Percentiles rank a stretch among this genome's conserved stretches.
Evolutionary conservation across 2,329 filamentous ascomycete species (phyloP).

Genomic region (Diaporthe destruens): DNA sequence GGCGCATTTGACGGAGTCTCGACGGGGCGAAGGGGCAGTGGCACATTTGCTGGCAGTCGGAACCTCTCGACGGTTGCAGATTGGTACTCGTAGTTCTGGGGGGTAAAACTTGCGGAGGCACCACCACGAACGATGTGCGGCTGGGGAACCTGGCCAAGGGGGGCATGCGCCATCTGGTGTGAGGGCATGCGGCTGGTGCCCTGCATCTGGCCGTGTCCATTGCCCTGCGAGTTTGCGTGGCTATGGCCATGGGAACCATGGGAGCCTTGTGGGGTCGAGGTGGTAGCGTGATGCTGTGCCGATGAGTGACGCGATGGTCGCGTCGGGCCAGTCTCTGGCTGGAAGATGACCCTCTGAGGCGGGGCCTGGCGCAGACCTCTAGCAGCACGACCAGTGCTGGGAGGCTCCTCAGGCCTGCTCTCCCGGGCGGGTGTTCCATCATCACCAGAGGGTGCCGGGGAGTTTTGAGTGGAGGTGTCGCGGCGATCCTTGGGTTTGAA

Average conservation of each 20-base stretch:
- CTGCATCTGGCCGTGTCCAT: conserved; percentile 35
- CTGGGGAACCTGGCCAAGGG: conserved; percentile 48
- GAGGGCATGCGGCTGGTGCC: conserved; percentile 32
- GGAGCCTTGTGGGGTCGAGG: conserved; percentile 47
- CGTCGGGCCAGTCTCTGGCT: conserved; percentile 78
- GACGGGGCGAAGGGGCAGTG: conserved; percentile 77
- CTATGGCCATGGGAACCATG: conserved; percentile 45
- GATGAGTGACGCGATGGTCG: conserved; percentile 73
- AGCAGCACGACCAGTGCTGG: conserved; percentile 68
- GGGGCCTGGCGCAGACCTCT: conserved; percentile 84
- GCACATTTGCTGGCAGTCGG: conserved; percentile 74
- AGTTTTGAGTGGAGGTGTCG: conserved; percentile 66
- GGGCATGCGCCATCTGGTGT: conserved; percentile 37
- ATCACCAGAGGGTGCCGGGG: conserved; percentile 69
- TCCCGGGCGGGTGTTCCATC: conserved; percentile 71
- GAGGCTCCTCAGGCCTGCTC: conserved; percentile 62
- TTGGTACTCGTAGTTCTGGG: conserved; percentile 66
- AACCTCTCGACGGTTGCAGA: conserved; percentile 76
- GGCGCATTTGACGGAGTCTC: conserved; percentile 82
- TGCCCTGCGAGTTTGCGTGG: conserved; percentile 47
- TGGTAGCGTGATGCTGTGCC: conserved; percentile 55
- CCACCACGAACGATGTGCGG: conserved; percentile 52
- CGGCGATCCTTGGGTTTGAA: conserved; percentile 66
- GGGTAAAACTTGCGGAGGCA: conserved; percentile 63
- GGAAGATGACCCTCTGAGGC: conserved; percentile 85